Conservation (phyloP, 768 basidiomycete species). For the Pleurotus pulmonarius region DNA sequence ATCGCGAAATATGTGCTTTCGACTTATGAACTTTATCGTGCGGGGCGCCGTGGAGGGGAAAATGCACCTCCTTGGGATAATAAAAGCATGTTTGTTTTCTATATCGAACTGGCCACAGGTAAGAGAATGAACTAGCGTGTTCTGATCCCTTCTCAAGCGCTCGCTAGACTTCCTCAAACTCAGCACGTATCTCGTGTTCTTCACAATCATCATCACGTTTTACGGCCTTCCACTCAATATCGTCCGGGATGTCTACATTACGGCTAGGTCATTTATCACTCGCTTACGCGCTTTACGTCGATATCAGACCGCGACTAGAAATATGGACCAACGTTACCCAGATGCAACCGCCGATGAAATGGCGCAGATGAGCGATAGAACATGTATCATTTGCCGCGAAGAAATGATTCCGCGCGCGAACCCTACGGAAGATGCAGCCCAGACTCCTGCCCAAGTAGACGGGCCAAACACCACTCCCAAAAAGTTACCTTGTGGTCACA, state of each 20-base stretch:
- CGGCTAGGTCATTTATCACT: slow-evolving; percentile 86
- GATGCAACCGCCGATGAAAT: slow-evolving; percentile 88
- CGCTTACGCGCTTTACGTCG: slow-evolving; percentile 85
- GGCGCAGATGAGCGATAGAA: slow-evolving; percentile 75
- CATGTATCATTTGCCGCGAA: slow-evolving; percentile 97
- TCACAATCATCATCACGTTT: slow-evolving; percentile 88
- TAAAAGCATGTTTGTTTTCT: slow-evolving; percentile 96
- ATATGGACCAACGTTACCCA: slow-evolving; percentile 96
- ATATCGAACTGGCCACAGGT: slow-evolving; percentile 91
- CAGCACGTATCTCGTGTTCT: slow-evolving; percentile 89
- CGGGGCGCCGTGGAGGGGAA: slow-evolving; percentile 73
- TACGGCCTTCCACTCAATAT: slow-evolving; percentile 97
- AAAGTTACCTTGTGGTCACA: slow-evolving; percentile 93
- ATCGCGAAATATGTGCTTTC: slow-evolving; percentile 82
- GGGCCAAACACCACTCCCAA: slow-evolving; percentile 96
- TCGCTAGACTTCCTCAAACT: slow-evolving; percentile 87
- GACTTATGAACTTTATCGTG: slow-evolving; percentile 76
- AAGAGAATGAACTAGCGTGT: slow-evolving; percentile 17
- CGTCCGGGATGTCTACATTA: slow-evolving; percentile 94
- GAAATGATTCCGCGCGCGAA: slow-evolving; percentile 60
- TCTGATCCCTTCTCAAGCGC: slow-evolving; percentile 6
- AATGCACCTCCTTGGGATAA: slow-evolving; percentile 94
- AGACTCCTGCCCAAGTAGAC: slow-evolving; percentile 35
- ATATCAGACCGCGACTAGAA: slow-evolving; percentile 90
- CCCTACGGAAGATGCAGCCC: slow-evolving; percentile 13